phyloP scores from a whole-genome alignment of 208 protist species.

The Crithidia fasciculata region DNA sequence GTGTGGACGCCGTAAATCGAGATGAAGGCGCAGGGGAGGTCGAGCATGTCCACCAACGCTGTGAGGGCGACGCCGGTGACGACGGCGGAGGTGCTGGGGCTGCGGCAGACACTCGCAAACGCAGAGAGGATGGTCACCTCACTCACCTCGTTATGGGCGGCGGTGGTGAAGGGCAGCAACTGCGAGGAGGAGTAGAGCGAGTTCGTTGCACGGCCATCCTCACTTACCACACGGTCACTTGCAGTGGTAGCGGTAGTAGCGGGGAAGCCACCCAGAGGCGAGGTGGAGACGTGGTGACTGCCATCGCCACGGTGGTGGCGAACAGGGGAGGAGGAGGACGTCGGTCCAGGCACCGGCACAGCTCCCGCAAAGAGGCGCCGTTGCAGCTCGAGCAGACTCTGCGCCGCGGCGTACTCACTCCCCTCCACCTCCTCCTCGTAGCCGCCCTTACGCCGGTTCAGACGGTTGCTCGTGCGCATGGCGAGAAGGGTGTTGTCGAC shows the following conservation, averaged over 20 bases:
- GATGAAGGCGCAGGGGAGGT: conserved; percentile 69
- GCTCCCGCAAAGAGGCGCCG: conserved; percentile 31
- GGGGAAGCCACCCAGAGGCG: background rate
- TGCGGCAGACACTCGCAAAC: conserved; percentile 72
- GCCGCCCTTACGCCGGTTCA: conserved; percentile 7
- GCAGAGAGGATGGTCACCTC: conserved; percentile 62
- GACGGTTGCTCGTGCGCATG: conserved; percentile 27
- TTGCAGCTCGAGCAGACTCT: conserved; percentile 22
- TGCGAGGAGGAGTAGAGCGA: conserved; percentile 5
- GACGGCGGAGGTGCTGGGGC: conserved; percentile 54
- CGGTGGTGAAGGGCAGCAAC: conserved; percentile 3
- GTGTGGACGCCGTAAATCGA: conserved; percentile 49
- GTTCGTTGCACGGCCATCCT: background rate
- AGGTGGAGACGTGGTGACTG: background rate
- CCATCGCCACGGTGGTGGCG: background rate
- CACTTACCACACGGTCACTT: too few relatives aligned
- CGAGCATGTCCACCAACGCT: conserved; percentile 71
- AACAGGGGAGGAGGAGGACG: conserved; percentile 13
- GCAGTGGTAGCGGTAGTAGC: background rate
- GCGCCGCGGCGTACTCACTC: conserved; percentile 13
- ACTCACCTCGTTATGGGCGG: conserved; percentile 28
- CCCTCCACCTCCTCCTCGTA: conserved; percentile 5
- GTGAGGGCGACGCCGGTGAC: conserved; percentile 75
- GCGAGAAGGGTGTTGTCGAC: conserved; percentile 32
- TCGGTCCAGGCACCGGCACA: conserved; percentile 19